phyloP scores from a whole-genome alignment of 805 yeast genomes.

The Candida rishiriensis region DNA sequence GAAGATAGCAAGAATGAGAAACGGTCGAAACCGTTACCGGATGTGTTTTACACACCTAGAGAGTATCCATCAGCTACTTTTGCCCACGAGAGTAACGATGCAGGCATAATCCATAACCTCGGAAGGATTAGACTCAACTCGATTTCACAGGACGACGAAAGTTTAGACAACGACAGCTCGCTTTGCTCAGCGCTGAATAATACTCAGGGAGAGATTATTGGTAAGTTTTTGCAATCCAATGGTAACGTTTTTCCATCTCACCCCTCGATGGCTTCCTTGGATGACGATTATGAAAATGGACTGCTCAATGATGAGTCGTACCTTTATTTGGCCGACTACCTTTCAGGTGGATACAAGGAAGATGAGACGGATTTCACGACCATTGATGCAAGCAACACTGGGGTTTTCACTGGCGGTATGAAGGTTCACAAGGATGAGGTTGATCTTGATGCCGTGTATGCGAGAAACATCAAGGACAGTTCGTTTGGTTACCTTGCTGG shows the following conservation, averaged over 20 bases:
- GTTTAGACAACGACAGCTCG: constrained; percentile 15
- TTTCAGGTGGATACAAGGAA: constrained; percentile 22
- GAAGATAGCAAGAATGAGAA: constrained; percentile 7
- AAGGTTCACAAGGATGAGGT: constrained; percentile 5
- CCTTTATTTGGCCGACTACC: constrained; percentile 37
- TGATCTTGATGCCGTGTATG: constrained; percentile 22
- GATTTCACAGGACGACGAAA: constrained; percentile 1
- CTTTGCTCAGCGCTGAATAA: constrained; percentile 25
- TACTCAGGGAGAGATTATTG: constrained; percentile 17
- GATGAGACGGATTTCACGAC: background rate
- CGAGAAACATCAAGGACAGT: constrained; percentile 25
- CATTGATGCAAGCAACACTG: background rate
- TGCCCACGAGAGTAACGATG: no score
- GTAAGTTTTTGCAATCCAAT: constrained; percentile 9
- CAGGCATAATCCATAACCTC: no score
- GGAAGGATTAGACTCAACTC: background rate
- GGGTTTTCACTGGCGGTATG: constrained; percentile 1
- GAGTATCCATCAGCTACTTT: constrained; percentile 11
- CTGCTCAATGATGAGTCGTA: constrained; percentile 36
- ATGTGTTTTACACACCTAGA: constrained; percentile 15
- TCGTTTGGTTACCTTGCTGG: constrained; percentile 34
- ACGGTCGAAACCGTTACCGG: constrained; percentile 1
- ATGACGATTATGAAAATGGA: constrained; percentile 11
- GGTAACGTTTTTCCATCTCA: constrained; percentile 2
- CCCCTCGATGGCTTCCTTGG: constrained; percentile 15